Evolutionary conservation across 345 rosid species (phyloP).

Genomic region (Syzygium jambos): DNA sequence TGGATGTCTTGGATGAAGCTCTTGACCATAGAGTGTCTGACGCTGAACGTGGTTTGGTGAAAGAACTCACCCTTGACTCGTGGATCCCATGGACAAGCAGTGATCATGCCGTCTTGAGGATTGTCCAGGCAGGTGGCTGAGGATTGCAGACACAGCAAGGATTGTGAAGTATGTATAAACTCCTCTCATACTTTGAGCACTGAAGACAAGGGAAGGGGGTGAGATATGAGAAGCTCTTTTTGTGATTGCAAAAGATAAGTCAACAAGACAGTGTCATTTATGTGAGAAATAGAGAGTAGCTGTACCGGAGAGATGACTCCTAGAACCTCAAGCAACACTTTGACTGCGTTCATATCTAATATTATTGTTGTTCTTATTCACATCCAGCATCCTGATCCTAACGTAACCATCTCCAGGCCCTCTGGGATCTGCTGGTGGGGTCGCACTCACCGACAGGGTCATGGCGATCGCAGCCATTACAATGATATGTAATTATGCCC

Average conservation of each 20-base stretch:
- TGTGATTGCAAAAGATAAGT: not conserved
- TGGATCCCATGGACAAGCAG: conserved; percentile 76
- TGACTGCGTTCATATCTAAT: conserved; percentile 47
- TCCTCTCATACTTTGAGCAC: not conserved
- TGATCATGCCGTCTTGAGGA: conserved; percentile 29
- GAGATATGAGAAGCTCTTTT: not conserved
- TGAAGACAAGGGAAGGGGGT: not conserved
- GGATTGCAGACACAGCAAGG: conserved; percentile 30
- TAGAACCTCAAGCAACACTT: conserved; percentile 78
- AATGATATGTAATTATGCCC: not conserved
- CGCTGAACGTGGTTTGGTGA: conserved; percentile 50
- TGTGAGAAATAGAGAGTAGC: not conserved
- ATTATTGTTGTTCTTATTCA: conserved; percentile 1
- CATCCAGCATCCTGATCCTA: conserved; percentile 27
- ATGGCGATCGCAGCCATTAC: not conserved
- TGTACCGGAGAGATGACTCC: conserved; percentile 77
- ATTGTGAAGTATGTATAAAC: not conserved
- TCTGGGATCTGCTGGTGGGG: conserved; percentile 54
- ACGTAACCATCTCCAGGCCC: conserved; percentile 34
- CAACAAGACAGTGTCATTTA: not conserved
- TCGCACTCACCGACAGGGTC: not conserved
- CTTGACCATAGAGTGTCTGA: conserved; percentile 31
- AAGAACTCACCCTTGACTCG: conserved; percentile 58
- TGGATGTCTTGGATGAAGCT: conserved; percentile 61
- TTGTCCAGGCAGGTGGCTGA: conserved; percentile 85